These are phyloP conservation scores for Myxozyma kluyveri DNA, from an alignment of 805 yeast genomes.

Conservation along the genomic window DNA sequence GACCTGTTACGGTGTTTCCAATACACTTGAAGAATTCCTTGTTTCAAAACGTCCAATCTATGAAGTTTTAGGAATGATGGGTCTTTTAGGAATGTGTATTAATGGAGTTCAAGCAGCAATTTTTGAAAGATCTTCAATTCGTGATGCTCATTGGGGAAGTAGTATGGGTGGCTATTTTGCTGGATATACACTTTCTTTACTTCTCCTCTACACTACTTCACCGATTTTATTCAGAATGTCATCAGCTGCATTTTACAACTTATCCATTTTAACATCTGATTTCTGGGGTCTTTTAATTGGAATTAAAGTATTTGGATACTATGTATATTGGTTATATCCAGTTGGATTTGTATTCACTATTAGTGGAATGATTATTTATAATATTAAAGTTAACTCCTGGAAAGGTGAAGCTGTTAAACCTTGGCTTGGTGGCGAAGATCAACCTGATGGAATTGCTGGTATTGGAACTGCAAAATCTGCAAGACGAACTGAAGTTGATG, in stretches of 20 bases:
- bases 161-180: constrained; percentile 45
- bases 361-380: constrained; percentile 44
- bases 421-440: constrained; percentile 41
- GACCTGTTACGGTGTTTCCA: constrained; percentile 46
- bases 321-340: constrained; percentile 48
- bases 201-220: constrained; percentile 43
- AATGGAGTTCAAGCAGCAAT: constrained; percentile 47
- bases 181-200: constrained; percentile 44
- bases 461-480: constrained; percentile 34
- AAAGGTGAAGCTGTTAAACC: constrained; percentile 46
- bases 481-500: too few species aligned
- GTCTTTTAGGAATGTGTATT: constrained; percentile 44
- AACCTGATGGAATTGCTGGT: constrained; percentile 38
- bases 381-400: constrained; percentile 39
- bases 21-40: constrained; percentile 45
- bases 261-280: constrained; percentile 45
- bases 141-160: constrained; percentile 42
- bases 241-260: constrained; percentile 48
- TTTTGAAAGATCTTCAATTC: constrained; percentile 42
- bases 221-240: constrained; percentile 47
- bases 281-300: constrained; percentile 48
- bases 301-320: constrained; percentile 45
- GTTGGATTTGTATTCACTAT: constrained; percentile 47
- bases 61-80: constrained; percentile 46
- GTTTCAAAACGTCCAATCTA: constrained; percentile 47